Percentiles rank a stretch among this genome's conserved stretches.
Conservation (phyloP, 2,329 filamentous ascomycete species). For the Stemphylium beticola region DNA sequence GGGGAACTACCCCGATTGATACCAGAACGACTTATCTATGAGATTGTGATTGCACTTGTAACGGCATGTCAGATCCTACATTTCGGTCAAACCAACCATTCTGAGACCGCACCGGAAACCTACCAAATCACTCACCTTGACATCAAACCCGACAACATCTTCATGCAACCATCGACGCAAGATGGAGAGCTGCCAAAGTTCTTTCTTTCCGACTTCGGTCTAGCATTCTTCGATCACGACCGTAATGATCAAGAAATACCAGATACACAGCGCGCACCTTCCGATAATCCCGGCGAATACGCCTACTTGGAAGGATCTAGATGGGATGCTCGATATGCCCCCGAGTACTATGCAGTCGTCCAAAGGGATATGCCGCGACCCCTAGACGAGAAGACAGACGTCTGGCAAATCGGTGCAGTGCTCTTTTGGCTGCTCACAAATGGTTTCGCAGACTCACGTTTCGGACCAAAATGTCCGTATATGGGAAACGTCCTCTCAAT, state of each 20-base stretch:
- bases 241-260: not conserved
- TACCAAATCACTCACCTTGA: not conserved
- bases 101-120: not conserved
- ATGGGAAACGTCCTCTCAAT: not conserved
- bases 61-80: not conserved
- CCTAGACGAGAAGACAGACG: not conserved
- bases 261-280: not conserved
- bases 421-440: not conserved
- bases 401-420: not conserved
- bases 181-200: not conserved
- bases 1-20: not conserved
- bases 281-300: not conserved
- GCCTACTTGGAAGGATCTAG: too few relatives aligned
- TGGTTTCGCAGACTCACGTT: not conserved
- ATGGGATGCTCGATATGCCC: not conserved
- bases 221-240: not conserved
- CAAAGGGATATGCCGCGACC: not conserved
- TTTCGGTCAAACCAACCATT: not conserved
- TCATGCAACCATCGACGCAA: not conserved
- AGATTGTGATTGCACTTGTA: not conserved
- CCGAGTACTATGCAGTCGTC: not conserved
- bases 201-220: not conserved
- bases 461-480: not conserved
- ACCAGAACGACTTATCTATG: not conserved
- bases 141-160: not conserved